These are phyloP conservation scores for Roridomyces roridus DNA, from an alignment of 768 basidiomycete genomes.

Conservation along the genomic window DNA sequence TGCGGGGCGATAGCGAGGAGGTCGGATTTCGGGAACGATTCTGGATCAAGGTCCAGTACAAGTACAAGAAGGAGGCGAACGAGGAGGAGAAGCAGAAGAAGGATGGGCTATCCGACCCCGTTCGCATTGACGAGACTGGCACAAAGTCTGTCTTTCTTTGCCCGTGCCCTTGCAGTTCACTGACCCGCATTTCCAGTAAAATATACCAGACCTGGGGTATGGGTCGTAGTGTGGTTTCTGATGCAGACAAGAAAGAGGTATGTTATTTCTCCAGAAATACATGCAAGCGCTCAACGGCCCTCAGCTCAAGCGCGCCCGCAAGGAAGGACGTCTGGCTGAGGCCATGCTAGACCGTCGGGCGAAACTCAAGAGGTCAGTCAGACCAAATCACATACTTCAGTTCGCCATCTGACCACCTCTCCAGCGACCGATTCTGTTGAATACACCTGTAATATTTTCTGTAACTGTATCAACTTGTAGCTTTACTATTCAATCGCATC, in stretches of 20 bases:
- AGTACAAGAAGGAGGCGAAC: constrained; percentile 84
- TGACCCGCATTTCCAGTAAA: constrained; percentile 48
- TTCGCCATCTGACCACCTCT: constrained; percentile 2
- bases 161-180: background rate
- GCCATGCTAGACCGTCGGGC: constrained; percentile 79
- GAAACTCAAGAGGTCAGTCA: constrained; percentile 82
- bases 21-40: constrained; percentile 88
- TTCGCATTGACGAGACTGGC: constrained; percentile 71
- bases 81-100: constrained; percentile 80
- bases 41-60: constrained; percentile 88
- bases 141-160: constrained; percentile 63
- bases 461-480: constrained; percentile 25
- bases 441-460: constrained; percentile 20
- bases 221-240: constrained; percentile 72
- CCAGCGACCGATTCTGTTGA: constrained; percentile 61
- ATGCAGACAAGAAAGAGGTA: constrained; percentile 77
- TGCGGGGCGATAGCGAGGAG: constrained; percentile 85
- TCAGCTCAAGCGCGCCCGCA: constrained; percentile 78
- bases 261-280: constrained; percentile 22
- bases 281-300: constrained; percentile 8
- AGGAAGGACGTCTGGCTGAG: constrained; percentile 83
- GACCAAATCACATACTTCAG: background rate
- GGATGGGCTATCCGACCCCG: constrained; percentile 56
- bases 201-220: constrained; percentile 88
- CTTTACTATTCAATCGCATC: constrained; percentile 2